Base-by-base conservation (phyloP, 768 basidiomycete species). In the Lenzites betulinus region DNA sequence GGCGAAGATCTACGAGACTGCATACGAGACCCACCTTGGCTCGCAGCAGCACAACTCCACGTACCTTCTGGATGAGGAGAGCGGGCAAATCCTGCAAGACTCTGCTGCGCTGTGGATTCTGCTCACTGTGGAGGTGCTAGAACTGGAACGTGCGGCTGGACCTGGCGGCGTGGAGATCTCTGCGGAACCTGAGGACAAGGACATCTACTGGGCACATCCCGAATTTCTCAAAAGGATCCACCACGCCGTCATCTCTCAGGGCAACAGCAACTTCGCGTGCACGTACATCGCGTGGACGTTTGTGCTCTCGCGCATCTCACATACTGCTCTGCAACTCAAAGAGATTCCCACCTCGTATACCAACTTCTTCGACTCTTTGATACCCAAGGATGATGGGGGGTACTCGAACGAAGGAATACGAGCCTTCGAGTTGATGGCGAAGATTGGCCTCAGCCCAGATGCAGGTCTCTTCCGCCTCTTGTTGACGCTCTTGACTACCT, bases 281-380 rank as follows among this genome's bases (percentile, higher is more conserved):
- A 81, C 88, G 4, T 89, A 90, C 66, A 77, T 95, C 7, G 87
- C 87, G 0, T 98, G 95, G 95, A 81, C 93, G 0, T 92, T 87
- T 68, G 83, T 95, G 1, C 81, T 96, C 3, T 87, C 87, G 12
- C 81, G 86, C 33, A 69, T 91, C n/a, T 70, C 77, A 20, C 69
- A 76, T 13, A 77, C 79, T 52, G 82, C 79, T 1, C 55, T 66
- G n/a, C 73, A 81, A 49, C 64, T 78, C 67, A 77, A 81, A 64
- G 80, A 83, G 59, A 71, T 87, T 35, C 85, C 87, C 20, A 71
- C 78, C 16, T 68, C 81, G 15, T 89, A 86, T 71, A 77, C 75
- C 28, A 59, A 75, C 2, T 85, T 91, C 71, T 79, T 88, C 69
- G 78, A 84, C 35, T 74, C 76, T 39, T 75, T 86, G 47, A 73